Evolutionary conservation across 1,284 basidiomycete genomes (phyloP), one percentile per base, ranked within the genome.

Genomic region (Leccinum holopus): DNA sequence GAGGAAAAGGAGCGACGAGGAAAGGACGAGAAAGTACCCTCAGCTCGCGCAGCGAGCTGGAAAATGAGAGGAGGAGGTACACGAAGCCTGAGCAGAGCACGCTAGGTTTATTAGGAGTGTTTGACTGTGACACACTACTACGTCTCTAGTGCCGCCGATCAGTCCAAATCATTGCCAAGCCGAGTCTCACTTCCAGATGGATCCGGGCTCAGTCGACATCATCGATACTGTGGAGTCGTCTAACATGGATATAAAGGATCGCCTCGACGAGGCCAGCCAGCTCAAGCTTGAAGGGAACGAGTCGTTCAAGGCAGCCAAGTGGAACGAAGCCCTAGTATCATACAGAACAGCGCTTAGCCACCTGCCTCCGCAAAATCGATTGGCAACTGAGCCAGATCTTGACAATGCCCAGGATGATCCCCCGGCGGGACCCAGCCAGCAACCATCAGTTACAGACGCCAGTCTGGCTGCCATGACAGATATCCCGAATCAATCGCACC

Each of bases 251-350:
- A 8, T 61, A 58, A 65, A 86, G 83, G 75, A 77, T 63, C 74
- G 68, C 63, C 75, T 90, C 37, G 73, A 72, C 52, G 78, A 79
- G 59, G 86, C 86, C 35, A 83, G 84, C 39, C 81, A 83, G 62
- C 74, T 87, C 58, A 92, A 91, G 73, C 75, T 78, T 14, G 82
- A 85, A 69, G 85, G 85, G 9, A 87, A 85, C 58, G 80, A 78
- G 5, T 73, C 79, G 59, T 87, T 87, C 69, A 78, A 80, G 49
- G 72, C 76, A 39, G 73, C 79, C 58, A 76, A 79, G 64, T 92
- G 88, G 90, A 77, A 79, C 30, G 84, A 88, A 68, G 90, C 91
- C 2, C 74, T 92, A 6, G 82, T 78, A 21, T 74, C 82, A 5
- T 92, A 92, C 72, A 81, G 79, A 61, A 78, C 82, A 49, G 91